A percentile compares a stretch with the other conserved stretches of the same genome.
These are phyloP conservation scores for Trametes punicea DNA, from an alignment of 768 basidiomycete species.

Conservation along the genomic window DNA sequence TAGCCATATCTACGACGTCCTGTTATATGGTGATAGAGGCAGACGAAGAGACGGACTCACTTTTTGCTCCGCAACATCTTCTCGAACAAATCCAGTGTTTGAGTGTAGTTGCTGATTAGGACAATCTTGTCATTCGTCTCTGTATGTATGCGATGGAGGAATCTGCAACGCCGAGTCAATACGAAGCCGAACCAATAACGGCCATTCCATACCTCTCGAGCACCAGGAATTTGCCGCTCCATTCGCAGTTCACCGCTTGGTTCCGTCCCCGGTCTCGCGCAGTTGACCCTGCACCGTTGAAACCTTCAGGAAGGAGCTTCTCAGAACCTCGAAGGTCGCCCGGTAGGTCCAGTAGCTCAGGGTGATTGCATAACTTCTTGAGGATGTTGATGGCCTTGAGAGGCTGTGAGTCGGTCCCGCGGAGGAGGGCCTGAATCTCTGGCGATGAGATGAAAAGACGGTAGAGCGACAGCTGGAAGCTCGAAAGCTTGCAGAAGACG, in stretches of 20 bases:
- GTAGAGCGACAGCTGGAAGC: conserved; percentile 83
- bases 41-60: conserved; percentile 38
- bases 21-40: neutral
- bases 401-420: conserved; percentile 88
- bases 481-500: conserved; percentile 85
- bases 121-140: conserved; percentile 94
- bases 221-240: conserved; percentile 90
- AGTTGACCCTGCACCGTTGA: conserved; percentile 50
- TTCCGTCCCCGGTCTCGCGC: conserved; percentile 42
- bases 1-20: conserved; percentile 69
- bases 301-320: conserved; percentile 76
- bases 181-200: neutral
- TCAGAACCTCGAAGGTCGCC: conserved; percentile 82
- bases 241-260: conserved; percentile 65
- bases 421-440: conserved; percentile 85
- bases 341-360: conserved; percentile 83
- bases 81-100: conserved; percentile 92
- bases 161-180: no score
- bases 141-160: conserved; percentile 77
- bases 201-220: conserved; percentile 67
- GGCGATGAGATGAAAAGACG: conserved; percentile 89
- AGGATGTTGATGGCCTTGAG: conserved; percentile 93
- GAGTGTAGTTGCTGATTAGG: conserved; percentile 94
- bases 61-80: conserved; percentile 82
- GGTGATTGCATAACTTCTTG: conserved; percentile 95